A percentile compares a stretch with the other conserved stretches of the same genome.
Evolutionary conservation across 805 yeast species (phyloP).

Genomic region (Priceomyces melissophilus): DNA sequence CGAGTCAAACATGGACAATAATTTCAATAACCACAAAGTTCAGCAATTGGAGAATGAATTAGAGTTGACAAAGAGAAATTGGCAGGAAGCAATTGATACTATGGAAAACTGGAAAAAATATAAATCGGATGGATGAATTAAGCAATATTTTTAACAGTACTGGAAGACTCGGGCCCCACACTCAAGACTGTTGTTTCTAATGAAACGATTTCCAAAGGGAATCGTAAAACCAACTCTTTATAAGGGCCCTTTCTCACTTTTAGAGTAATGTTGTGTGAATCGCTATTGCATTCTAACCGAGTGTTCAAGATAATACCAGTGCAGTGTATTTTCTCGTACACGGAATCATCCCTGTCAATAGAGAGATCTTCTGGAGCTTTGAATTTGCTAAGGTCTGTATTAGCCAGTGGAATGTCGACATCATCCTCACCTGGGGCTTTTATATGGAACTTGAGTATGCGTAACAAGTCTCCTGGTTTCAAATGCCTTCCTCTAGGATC

Average conservation of each 20-base stretch:
- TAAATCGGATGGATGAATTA: constrained; percentile 1
- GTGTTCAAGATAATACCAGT: constrained; percentile 30
- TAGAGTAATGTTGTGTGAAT: constrained; percentile 11
- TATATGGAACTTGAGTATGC: constrained; percentile 24
- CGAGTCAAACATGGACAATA: constrained; percentile 8
- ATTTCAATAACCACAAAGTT: constrained; percentile 11
- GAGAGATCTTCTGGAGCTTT: constrained; percentile 3
- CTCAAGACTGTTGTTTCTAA: constrained; percentile 29
- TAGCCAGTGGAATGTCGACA: not conserved
- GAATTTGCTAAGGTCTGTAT: not conserved
- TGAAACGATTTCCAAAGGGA: constrained; percentile 27
- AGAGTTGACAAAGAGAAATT: constrained; percentile 28
- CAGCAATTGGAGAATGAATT: constrained; percentile 30
- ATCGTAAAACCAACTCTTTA: constrained; percentile 22
- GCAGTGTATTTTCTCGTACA: constrained; percentile 21
- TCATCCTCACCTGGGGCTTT: not conserved
- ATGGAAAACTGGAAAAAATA: constrained; percentile 37
- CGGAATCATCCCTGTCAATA: constrained; percentile 13
- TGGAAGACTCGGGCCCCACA: constrained; percentile 7
- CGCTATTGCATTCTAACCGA: constrained; percentile 17
- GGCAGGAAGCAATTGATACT: constrained; percentile 38
- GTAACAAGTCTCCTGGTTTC: constrained; percentile 29
- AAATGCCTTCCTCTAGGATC: constrained; percentile 13
- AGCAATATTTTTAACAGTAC: not conserved
- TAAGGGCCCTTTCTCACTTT: constrained; percentile 15